Evolutionary conservation across 129 eudicot species (phyloP).

Genomic region (sunflower (Helianthus annuus)): DNA sequence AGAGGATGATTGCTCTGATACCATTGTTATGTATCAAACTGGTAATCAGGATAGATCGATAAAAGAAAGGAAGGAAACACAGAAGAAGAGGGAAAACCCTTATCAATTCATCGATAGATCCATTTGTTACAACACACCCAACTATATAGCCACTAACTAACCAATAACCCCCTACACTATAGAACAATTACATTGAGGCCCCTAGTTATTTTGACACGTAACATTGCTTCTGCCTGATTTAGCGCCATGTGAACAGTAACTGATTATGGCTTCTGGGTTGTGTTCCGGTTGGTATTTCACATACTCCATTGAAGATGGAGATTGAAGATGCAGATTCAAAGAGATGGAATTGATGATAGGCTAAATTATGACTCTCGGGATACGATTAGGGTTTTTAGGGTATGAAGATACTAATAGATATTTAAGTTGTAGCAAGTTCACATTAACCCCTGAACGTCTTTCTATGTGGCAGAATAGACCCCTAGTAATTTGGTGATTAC

Average conservation of each 20-base stretch:
- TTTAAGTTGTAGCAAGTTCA: background rate
- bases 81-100: no score
- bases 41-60: no score
- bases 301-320: background rate
- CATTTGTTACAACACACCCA: no score
- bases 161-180: no score
- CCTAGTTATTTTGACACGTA: no score
- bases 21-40: no score
- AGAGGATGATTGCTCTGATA: no score
- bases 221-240: slow-evolving; percentile 23
- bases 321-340: background rate
- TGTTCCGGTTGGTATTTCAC: slow-evolving; percentile 6
- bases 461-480: background rate
- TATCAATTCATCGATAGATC: no score
- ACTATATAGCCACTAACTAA: no score
- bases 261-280: slow-evolving; percentile 23
- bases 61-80: no score
- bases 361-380: background rate
- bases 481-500: background rate
- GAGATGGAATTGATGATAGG: background rate
- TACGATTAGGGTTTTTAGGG: slow-evolving; percentile 15
- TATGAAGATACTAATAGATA: background rate
- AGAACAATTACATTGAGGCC: no score
- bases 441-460: background rate
- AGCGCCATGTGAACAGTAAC: slow-evolving; percentile 26